Evolutionary conservation across 2,329 filamentous ascomycete species (phyloP).

Genomic region (Huntiella bhutanensis): DNA sequence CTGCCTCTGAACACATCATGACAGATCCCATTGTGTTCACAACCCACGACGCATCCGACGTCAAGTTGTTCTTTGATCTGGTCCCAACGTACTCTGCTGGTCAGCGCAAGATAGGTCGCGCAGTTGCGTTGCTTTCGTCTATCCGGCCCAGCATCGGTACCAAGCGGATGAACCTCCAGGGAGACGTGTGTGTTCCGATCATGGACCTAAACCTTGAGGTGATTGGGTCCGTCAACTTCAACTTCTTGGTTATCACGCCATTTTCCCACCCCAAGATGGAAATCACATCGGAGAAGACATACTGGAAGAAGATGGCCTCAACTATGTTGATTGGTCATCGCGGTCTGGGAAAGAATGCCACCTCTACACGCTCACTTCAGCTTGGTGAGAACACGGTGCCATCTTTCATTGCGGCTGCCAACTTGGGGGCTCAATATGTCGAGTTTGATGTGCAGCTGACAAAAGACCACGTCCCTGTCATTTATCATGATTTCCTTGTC

Average conservation of each 20-base stretch:
- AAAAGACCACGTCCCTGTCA: conserved; percentile 96
- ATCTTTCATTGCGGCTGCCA: conserved; percentile 91
- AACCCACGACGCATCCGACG: conserved; percentile 55
- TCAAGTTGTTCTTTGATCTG: conserved; percentile 85
- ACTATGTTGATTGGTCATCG: conserved; percentile 63
- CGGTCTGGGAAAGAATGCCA: conserved; percentile 77
- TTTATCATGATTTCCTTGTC: conserved; percentile 96
- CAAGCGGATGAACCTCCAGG: conserved; percentile 79
- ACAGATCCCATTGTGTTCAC: conserved; percentile 89
- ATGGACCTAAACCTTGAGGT: conserved; percentile 70
- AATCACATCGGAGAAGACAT: conserved; percentile 75
- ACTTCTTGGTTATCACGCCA: conserved; percentile 85
- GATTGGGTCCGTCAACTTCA: conserved; percentile 91
- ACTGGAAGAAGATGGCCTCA: conserved; percentile 82
- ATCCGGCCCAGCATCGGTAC: conserved; percentile 68
- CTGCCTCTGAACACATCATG: conserved; percentile 80
- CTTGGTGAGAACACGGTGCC: conserved; percentile 90
- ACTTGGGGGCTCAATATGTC: conserved; percentile 62
- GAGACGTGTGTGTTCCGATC: conserved; percentile 82
- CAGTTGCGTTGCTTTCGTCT: conserved; percentile 69
- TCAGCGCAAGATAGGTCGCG: conserved; percentile 66
- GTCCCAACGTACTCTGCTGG: conserved; percentile 88
- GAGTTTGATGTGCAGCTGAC: conserved; percentile 86
- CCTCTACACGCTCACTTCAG: conserved; percentile 69
- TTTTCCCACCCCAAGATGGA: conserved; percentile 90